Evolutionary conservation across 306 rosid genomes (phyloP), one percentile per base, ranked within the genome.

Genomic region (Rosa lucieae): DNA sequence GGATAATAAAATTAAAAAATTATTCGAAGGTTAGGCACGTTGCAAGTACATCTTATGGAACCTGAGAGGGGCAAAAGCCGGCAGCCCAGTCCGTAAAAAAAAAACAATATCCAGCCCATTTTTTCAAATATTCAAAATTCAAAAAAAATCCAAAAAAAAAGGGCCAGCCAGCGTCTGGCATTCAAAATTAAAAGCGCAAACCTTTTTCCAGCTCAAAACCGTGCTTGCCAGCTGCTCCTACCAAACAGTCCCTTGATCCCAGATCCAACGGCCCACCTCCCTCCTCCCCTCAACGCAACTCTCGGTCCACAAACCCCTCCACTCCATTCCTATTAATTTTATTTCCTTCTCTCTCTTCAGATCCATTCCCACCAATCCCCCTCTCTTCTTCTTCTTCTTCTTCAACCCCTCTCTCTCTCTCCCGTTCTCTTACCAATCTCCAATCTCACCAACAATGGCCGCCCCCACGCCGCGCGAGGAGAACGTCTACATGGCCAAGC

Each of bases 401-500:
- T 17, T 56, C 70, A 17, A 8, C 71, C 69, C 37, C 75, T 11
- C 70, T 66, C 72, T 66, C 72, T 39, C 74, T 69, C 73, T 13
- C 23, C 10, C 71, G 62, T 80, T 74, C 83, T 32, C 84, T 78
- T 70, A 5, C 37, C 37, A 21, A 71, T 18, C 37, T 78, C 37
- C 37, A 21, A 71, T 18, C 37, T 78, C 5, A 29, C 37, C 65
- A 21, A 55, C 85, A 89, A 96, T 93, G 99, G 91, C 97, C 80
- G 80, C 87, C 55, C 87, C 87, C 20, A 56, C 99, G 59, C 91
- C 97, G 35, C 98, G 99, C 23, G 99, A 95, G 82, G 98, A 95
- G 93, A 78, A 84, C 82, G 99, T 95, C 3, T 95, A 93, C 94
- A 89, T 95, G 94, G 99, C 99, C 26, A 95, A 95, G 88, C 99